Conservation (phyloP, 2,329 filamentous ascomycete genomes). For the Sarocladiaceae sp. region DNA sequence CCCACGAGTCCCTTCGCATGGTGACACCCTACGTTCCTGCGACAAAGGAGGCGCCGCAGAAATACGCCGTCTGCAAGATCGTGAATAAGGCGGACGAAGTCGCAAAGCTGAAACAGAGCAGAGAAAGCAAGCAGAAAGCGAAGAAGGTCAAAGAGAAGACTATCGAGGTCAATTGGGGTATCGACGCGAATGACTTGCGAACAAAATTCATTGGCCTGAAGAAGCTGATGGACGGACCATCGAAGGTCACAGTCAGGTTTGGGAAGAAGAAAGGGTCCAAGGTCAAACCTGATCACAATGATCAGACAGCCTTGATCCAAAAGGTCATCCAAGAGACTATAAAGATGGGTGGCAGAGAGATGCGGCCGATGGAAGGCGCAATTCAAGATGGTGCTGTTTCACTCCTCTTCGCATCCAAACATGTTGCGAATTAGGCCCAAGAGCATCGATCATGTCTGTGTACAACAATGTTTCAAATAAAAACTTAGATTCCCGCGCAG, state of each 20-base stretch:
- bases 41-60: slow-evolving; percentile 19
- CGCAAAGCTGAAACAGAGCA: slow-evolving; percentile 35
- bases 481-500: no score
- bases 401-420: slow-evolving; percentile 25
- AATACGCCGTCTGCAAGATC: slow-evolving; percentile 65
- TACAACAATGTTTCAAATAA: not conserved
- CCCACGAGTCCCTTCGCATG: slow-evolving; percentile 36
- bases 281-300: slow-evolving; percentile 57
- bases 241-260: slow-evolving; percentile 69
- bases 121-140: slow-evolving; percentile 35
- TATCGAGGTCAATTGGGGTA: slow-evolving; percentile 89
- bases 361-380: slow-evolving; percentile 38
- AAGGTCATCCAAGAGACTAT: slow-evolving; percentile 30
- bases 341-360: slow-evolving; percentile 36
- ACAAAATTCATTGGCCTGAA: slow-evolving; percentile 50
- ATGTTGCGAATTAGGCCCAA: no score
- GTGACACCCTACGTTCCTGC: slow-evolving; percentile 31
- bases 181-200: slow-evolving; percentile 69
- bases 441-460: no score
- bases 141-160: slow-evolving; percentile 63
- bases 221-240: slow-evolving; percentile 69
- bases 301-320: slow-evolving; percentile 27
- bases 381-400: slow-evolving; percentile 34
- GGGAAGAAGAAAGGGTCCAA: slow-evolving; percentile 60
- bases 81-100: slow-evolving; percentile 52